These are phyloP conservation scores for Trichoderma sp. DNA, from an alignment of 2,329 filamentous ascomycete genomes.

Conservation along the genomic window DNA sequence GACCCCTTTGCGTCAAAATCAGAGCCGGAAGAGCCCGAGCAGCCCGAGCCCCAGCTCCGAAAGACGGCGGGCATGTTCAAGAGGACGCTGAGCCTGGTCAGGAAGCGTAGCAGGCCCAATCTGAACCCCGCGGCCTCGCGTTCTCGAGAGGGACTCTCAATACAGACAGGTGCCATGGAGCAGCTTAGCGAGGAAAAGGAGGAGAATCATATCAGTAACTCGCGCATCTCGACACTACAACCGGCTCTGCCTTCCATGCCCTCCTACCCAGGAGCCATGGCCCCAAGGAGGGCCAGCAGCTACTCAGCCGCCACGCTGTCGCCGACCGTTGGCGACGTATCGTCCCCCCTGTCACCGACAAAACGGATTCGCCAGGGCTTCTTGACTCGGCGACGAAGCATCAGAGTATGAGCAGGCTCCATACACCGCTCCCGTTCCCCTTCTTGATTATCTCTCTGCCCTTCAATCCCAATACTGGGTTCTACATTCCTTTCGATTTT, in stretches of 20 bases:
- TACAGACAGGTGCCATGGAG: conserved; percentile 38
- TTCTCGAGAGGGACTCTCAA: conserved; percentile 42
- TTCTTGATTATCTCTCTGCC: not conserved
- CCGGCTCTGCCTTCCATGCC: conserved; percentile 49
- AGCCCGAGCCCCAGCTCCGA: conserved; percentile 43
- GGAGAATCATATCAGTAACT: conserved; percentile 34
- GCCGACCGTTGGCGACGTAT: conserved; percentile 33
- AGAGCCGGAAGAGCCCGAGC: conserved; percentile 36
- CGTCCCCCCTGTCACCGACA: conserved; percentile 36
- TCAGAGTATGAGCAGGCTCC: conserved; percentile 40
- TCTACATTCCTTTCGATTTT: conserved; percentile 23
- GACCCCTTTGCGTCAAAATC: conserved; percentile 56
- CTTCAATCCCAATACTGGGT: conserved; percentile 5
- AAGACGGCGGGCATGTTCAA: conserved; percentile 55
- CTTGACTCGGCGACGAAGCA: conserved; percentile 47
- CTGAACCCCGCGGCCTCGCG: conserved; percentile 46
- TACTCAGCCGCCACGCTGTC: conserved; percentile 28
- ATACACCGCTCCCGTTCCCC: conserved; percentile 6
- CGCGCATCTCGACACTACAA: conserved; percentile 33
- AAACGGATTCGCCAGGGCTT: conserved; percentile 44
- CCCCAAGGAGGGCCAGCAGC: conserved; percentile 48
- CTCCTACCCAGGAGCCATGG: conserved; percentile 55
- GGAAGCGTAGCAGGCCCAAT: conserved; percentile 58
- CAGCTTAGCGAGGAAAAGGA: conserved; percentile 43
- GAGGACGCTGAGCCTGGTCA: conserved; percentile 58